Base-by-base conservation (phyloP, 352 stramenopile species). In the Pythium brachiatum region DNA sequence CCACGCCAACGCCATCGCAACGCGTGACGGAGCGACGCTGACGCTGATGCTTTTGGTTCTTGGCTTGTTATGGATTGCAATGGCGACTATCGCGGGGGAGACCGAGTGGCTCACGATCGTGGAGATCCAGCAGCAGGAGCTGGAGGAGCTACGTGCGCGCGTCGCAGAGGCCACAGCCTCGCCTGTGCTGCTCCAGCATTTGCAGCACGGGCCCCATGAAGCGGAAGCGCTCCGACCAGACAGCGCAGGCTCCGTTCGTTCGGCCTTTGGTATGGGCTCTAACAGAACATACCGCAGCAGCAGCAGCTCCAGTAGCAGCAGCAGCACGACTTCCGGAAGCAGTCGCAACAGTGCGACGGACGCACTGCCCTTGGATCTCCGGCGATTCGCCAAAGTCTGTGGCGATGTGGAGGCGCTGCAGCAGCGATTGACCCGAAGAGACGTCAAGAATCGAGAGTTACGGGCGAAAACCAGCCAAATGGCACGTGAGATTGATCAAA, bases 71-170 rank as follows among this genome's bases (percentile, higher is more conserved):
- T 26, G 9, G 29, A 58, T 15, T 27, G 11, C 25, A 7, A 59
- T 43, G 39, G 21, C 53, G 53, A 25, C 31, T 21, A 38, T 16
- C 18, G 18, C 38, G 25, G 7, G 9, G 13, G 41, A 34, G 13
- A 27, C 26, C 8, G 66, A 82, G 57, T 83, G 70, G 74, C 66
- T 79, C 38, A 53, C 61, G 21, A 68, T 84, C 36, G 52, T 84
- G 21, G 76, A 84, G 64, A 57, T 38, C 7, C 79, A 83, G 63
- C 79, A 86, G 67, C 71, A 48, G 32, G 68, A 85, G 73, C 75
- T 84, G 36, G 68, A 83, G 55, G 39, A 63, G 12, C 60, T 84
- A 39, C 69, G 72, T n/a, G 39, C 53, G 18, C 57, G 60, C 46
- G 20, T 74, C 16, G 44, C 51, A 48, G 41, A 48, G 18, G 3